These are phyloP conservation scores for Vitis cinerea DNA, from an alignment of 164 flowering plant genomes.

Conservation along the genomic window DNA sequence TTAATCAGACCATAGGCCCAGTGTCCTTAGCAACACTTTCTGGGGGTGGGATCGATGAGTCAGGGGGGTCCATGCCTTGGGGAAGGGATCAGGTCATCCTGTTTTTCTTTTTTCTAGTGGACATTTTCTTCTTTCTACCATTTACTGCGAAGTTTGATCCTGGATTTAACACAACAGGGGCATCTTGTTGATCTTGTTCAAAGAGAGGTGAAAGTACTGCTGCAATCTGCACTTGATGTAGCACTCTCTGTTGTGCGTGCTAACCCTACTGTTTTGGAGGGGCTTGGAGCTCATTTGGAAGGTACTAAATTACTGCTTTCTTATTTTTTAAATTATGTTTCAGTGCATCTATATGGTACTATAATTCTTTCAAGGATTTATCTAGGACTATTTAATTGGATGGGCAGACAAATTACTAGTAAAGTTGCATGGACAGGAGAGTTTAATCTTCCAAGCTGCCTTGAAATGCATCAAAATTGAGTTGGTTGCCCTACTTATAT, in stretches of 20 bases:
- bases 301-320: conserved; percentile 35
- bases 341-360: too few relatives aligned
- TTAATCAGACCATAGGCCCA: conserved; percentile 83
- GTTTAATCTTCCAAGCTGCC: neutral
- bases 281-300: conserved; percentile 94
- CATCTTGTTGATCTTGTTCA: conserved; percentile 95
- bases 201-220: conserved; percentile 73
- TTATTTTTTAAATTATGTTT: too few relatives aligned
- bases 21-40: conserved; percentile 80
- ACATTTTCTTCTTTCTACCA: neutral
- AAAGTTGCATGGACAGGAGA: neutral
- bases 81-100: conserved; percentile 82
- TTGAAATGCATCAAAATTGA: neutral
- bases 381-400: neutral
- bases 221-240: conserved; percentile 88
- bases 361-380: neutral
- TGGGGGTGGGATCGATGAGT: conserved; percentile 87
- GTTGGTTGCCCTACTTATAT: neutral
- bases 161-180: conserved; percentile 53
- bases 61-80: conserved; percentile 77
- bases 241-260: conserved; percentile 91
- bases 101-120: neutral
- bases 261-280: conserved; percentile 87
- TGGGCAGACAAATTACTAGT: neutral
- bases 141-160: conserved; percentile 13